Percentiles rank a stretch among this genome's conserved stretches.
These are phyloP conservation scores for Fusarium sp. DNA, from an alignment of 2,329 filamentous ascomycete species.

Conservation along the genomic window DNA sequence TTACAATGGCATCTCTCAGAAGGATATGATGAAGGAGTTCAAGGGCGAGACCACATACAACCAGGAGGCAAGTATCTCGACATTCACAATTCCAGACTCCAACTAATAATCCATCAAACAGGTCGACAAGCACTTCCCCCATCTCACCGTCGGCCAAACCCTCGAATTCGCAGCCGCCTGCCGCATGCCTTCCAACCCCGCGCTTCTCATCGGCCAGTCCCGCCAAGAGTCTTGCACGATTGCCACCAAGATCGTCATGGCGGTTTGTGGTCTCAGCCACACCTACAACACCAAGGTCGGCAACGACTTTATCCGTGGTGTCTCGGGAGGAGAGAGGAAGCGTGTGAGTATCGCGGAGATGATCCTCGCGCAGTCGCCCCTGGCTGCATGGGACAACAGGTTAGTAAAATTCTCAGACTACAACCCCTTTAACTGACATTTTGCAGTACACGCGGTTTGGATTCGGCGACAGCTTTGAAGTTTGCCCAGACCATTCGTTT, in stretches of 20 bases:
- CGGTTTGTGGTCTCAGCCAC: not conserved
- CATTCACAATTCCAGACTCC: not conserved
- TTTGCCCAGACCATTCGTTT: not conserved
- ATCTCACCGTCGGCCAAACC: not conserved
- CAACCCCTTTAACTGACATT: not conserved
- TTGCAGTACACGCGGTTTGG: not conserved
- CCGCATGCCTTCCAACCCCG: not conserved
- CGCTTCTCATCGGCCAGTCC: not conserved
- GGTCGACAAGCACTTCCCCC: not conserved
- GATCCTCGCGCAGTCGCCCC: not conserved
- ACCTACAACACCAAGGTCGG: not conserved
- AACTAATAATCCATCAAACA: not conserved
- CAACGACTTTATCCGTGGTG: not conserved
- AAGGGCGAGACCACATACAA: not conserved
- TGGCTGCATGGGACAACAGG: not conserved
- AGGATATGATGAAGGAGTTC: not conserved
- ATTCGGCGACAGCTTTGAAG: not conserved
- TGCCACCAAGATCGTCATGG: not conserved
- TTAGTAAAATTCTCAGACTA: not conserved
- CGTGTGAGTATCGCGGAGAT: not conserved
- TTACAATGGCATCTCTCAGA: not conserved
- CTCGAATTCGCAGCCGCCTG: not conserved
- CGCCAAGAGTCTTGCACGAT: not conserved
- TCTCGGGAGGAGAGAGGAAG: not conserved
- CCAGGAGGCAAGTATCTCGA: not conserved